A percentile compares a stretch with the other conserved stretches of the same genome.
Evolutionary conservation across 2,329 filamentous ascomycete genomes (phyloP).

Genomic region (Sphaerulina populicola): DNA sequence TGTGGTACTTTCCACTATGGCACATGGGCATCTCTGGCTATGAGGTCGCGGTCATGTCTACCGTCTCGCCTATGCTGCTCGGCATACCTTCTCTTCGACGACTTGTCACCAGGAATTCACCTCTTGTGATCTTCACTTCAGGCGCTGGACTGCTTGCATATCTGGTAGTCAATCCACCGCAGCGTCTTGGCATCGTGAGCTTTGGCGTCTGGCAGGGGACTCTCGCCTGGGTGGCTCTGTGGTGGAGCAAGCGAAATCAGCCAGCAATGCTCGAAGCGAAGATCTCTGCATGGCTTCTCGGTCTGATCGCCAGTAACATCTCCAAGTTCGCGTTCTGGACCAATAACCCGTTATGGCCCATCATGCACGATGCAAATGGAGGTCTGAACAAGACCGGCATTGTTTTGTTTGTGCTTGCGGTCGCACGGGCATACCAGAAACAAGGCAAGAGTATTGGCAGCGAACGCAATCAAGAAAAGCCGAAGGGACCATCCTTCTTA

Average conservation of each 20-base stretch:
- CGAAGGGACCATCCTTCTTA: conserved; percentile 60
- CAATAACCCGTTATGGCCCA: conserved; percentile 95
- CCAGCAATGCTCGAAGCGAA: conserved; percentile 69
- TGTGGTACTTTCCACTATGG: conserved; percentile 99
- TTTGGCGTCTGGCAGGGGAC: conserved; percentile 74
- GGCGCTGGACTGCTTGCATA: conserved; percentile 73
- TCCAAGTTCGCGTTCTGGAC: conserved; percentile 90
- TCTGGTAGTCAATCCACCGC: conserved; percentile 60
- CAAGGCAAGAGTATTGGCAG: conserved; percentile 43
- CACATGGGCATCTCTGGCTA: conserved; percentile 98
- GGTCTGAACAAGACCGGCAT: conserved; percentile 86
- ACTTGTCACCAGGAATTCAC: conserved; percentile 55
- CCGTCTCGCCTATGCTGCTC: conserved; percentile 71
- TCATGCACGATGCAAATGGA: conserved; percentile 81
- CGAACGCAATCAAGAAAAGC: conserved; percentile 45
- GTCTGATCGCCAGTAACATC: conserved; percentile 74
- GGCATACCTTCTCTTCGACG: conserved; percentile 60
- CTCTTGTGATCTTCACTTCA: conserved; percentile 63
- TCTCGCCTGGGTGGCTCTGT: conserved; percentile 73
- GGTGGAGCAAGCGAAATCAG: conserved; percentile 68
- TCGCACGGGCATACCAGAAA: conserved; percentile 64
- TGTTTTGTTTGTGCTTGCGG: conserved; percentile 63
- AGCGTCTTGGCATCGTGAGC: conserved; percentile 70
- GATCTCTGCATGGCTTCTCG: conserved; percentile 70
- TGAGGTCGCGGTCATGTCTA: conserved; percentile 79